Percentiles rank a stretch among this genome's conserved stretches.
Conservation (phyloP, 345 rosid species). For the Aquilaria malaccensis region DNA sequence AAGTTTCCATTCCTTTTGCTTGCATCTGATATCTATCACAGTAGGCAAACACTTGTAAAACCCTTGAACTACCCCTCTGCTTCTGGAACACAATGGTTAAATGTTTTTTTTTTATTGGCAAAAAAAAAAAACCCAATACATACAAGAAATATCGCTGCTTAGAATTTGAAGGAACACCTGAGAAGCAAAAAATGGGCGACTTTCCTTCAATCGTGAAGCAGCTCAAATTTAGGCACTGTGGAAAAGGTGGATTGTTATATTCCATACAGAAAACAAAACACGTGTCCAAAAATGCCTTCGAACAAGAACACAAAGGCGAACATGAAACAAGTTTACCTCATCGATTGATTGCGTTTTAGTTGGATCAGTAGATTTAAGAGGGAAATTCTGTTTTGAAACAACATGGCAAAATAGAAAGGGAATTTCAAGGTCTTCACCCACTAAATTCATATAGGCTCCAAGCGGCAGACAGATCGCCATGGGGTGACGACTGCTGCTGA, state of each 20-base stretch:
- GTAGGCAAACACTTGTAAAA: too few species aligned
- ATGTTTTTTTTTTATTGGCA: too few species aligned
- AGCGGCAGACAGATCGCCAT: constrained; percentile 36
- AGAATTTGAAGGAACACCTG: constrained; percentile 16
- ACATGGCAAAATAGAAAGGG: not conserved
- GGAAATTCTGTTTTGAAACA: constrained; percentile 21
- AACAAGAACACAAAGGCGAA: not conserved
- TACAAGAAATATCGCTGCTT: constrained; percentile 17
- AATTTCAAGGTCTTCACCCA: constrained; percentile 24
- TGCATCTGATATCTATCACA: too few species aligned
- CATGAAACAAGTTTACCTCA: too few species aligned
- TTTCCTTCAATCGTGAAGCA: constrained; percentile 23
- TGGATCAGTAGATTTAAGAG: constrained; percentile 8
- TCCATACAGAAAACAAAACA: constrained; percentile 16
- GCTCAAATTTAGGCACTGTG: constrained; percentile 25
- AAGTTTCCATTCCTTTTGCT: too few species aligned
- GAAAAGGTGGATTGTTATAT: constrained; percentile 25
- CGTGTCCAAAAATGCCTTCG: constrained; percentile 22
- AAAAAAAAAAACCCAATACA: too few species aligned
- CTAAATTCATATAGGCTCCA: constrained; percentile 27
- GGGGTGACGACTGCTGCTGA: too few species aligned
- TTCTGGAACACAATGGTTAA: too few species aligned
- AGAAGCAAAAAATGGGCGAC: too few species aligned
- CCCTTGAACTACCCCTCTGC: too few species aligned
- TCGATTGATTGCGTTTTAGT: too few species aligned